A percentile compares a stretch with the other conserved stretches of the same genome.
These are phyloP conservation scores for Fragaria ananassa DNA, from an alignment of 306 rosid species.

Conservation along the genomic window DNA sequence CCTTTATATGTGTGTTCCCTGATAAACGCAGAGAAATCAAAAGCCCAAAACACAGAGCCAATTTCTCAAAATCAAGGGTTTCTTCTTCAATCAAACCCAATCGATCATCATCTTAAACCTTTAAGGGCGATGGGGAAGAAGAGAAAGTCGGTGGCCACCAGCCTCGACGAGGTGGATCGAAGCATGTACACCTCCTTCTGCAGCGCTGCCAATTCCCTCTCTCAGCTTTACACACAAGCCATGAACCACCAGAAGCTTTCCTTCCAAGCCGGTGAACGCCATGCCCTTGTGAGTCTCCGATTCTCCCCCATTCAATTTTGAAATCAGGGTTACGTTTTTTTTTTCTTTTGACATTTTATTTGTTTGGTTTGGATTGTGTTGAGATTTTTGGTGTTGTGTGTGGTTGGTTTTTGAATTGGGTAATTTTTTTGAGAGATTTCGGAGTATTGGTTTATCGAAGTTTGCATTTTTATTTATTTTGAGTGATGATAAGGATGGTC, in stretches of 20 bases:
- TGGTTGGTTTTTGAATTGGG: background rate
- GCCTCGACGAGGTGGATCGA: conserved; percentile 96
- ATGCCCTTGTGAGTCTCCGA: conserved; percentile 56
- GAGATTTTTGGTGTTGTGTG: background rate
- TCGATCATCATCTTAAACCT: background rate
- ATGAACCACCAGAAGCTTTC: conserved; percentile 88
- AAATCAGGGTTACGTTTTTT: background rate
- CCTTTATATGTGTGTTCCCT: background rate
- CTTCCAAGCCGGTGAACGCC: conserved; percentile 96
- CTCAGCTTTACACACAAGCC: conserved; percentile 86
- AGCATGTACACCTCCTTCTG: conserved; percentile 90
- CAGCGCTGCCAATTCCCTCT: conserved; percentile 94
- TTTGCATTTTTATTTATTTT: background rate
- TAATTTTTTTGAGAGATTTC: background rate
- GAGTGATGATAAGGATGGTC: background rate
- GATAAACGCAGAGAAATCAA: background rate
- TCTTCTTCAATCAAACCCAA: background rate
- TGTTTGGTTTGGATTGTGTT: background rate
- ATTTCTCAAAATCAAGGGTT: background rate
- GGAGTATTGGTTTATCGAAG: background rate
- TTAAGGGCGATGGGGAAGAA: conserved; percentile 45
- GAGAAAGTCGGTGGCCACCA: conserved; percentile 63
- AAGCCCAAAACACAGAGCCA: background rate
- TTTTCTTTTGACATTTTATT: background rate
- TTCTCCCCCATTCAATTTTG: background rate